phyloP scores from a whole-genome alignment of 345 rosid genomes.

The Kernera saxatilis region DNA sequence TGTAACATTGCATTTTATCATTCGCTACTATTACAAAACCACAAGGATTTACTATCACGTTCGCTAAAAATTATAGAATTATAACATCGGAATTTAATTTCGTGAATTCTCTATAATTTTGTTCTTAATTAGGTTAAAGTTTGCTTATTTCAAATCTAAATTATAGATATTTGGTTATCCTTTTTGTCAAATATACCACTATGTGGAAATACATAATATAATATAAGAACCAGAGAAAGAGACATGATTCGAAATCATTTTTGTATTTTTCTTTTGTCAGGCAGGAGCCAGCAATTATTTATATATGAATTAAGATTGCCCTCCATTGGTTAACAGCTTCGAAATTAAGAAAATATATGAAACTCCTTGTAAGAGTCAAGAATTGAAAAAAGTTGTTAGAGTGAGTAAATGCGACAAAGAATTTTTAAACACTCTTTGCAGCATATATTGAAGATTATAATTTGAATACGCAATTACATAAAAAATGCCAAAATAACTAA shows the following conservation, averaged over 20 bases:
- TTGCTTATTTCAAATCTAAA: neutral
- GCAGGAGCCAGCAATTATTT: neutral
- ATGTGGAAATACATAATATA: neutral
- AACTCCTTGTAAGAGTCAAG: conserved; percentile 2
- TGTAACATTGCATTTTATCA: neutral
- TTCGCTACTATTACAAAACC: neutral
- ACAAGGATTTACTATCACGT: neutral
- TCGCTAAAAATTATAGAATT: neutral
- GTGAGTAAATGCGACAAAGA: conserved; percentile 12
- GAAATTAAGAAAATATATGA: neutral
- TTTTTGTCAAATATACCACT: neutral
- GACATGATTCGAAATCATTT: neutral
- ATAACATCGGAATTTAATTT: neutral
- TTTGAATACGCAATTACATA: neutral
- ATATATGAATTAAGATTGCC: neutral
- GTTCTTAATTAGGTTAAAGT: neutral
- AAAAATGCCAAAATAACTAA: conserved; percentile 11
- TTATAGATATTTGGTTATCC: neutral
- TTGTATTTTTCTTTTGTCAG: neutral
- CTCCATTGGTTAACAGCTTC: neutral
- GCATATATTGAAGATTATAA: conserved; percentile 13
- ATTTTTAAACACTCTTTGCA: conserved; percentile 5
- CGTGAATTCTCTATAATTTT: neutral
- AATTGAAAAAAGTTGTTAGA: conserved; percentile 6
- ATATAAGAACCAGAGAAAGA: neutral